Conservation (phyloP, 441 rosid genomes). For the Adansonia rubrostipa region DNA sequence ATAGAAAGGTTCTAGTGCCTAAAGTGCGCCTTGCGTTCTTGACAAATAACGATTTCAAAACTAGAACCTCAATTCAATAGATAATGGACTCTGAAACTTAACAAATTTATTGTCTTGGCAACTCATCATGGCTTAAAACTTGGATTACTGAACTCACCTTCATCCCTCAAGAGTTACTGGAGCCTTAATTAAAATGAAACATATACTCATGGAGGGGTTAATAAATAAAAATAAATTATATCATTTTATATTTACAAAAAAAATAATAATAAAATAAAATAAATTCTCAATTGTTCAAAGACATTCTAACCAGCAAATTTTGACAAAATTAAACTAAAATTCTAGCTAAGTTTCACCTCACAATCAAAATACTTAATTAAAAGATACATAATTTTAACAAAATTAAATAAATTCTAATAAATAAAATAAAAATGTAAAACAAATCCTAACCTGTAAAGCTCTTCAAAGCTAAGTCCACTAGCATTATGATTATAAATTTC, state of each 20-base stretch:
- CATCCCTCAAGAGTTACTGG: background rate
- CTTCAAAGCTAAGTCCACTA: slow-evolving; percentile 94
- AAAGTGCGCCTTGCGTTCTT: no score
- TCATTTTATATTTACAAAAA: no score
- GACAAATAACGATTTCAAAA: background rate
- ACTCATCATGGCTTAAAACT: background rate
- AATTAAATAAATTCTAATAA: background rate
- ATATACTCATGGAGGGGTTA: background rate
- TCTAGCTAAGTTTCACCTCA: background rate
- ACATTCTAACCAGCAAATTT: background rate
- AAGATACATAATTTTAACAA: background rate
- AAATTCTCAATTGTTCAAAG: background rate
- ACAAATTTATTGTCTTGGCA: background rate
- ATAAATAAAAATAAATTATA: no score
- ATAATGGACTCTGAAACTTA: background rate
- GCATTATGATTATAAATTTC: slow-evolving; percentile 98
- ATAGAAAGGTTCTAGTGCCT: no score
- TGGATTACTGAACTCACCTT: background rate
- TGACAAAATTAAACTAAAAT: background rate
- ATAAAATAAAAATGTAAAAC: background rate
- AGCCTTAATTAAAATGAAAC: background rate
- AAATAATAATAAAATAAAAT: no score
- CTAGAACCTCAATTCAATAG: slow-evolving; percentile 2
- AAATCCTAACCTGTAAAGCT: slow-evolving; percentile 70
- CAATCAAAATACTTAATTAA: background rate